These are phyloP conservation scores for Colletotrichum eleusines DNA, from an alignment of 2,329 filamentous ascomycete genomes.

Conservation along the genomic window DNA sequence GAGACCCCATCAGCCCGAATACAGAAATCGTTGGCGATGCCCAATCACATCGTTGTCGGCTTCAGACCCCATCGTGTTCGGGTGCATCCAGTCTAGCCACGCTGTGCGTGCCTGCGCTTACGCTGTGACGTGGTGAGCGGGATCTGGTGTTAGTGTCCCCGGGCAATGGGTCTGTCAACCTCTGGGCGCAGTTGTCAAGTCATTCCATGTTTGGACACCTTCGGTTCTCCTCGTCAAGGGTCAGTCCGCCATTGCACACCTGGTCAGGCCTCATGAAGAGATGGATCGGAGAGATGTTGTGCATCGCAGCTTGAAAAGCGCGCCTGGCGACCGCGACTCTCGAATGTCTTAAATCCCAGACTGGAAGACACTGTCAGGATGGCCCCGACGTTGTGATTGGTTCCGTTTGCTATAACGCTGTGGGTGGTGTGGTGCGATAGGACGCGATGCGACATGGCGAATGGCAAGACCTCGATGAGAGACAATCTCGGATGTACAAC, in stretches of 20 bases:
- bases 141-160: slow-evolving; percentile 10
- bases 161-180: neutral
- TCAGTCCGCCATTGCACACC: neutral
- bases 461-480: slow-evolving; percentile 2
- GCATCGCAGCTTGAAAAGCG: neutral
- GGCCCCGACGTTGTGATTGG: neutral
- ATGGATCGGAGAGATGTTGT: neutral
- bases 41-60: slow-evolving; percentile 8
- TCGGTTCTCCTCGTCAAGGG: neutral
- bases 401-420: neutral
- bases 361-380: neutral
- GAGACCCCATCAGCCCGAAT: slow-evolving; percentile 1
- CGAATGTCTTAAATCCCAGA: neutral
- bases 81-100: neutral
- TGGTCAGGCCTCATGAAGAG: no score
- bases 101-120: slow-evolving; percentile 19
- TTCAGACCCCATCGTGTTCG: neutral
- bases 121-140: slow-evolving; percentile 21
- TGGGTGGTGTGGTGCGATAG: neutral
- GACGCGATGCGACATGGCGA: slow-evolving; percentile 22
- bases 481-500: slow-evolving; percentile 32
- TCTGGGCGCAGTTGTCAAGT: neutral
- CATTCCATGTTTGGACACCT: neutral
- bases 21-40: slow-evolving; percentile 18
- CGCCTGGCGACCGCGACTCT: neutral